Evolutionary conservation across 768 basidiomycete species (phyloP).

Genomic region (Phallus indusiatus): DNA sequence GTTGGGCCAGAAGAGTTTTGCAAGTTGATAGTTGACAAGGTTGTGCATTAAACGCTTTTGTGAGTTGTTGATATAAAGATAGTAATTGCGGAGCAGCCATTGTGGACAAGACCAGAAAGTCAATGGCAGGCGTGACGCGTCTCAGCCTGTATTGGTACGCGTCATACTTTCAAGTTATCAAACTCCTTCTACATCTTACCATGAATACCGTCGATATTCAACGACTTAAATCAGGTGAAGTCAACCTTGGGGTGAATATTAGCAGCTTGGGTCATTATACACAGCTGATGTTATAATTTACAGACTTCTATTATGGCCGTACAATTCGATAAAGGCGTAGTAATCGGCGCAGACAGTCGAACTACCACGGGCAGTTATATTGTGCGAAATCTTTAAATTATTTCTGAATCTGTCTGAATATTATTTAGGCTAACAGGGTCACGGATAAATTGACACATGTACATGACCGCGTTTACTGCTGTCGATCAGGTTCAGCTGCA

Average conservation of each 20-base stretch:
- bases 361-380: constrained; percentile 97
- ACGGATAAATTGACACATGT: constrained; percentile 97
- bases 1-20: constrained; percentile 51
- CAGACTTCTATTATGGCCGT: constrained; percentile 99
- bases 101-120: neutral
- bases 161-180: constrained; percentile 33
- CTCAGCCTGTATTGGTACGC: constrained; percentile 45
- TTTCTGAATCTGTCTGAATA: neutral
- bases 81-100: constrained; percentile 51
- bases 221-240: constrained; percentile 87
- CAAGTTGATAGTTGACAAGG: constrained; percentile 63
- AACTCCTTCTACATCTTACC: constrained; percentile 28
- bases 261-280: neutral
- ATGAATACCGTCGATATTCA: constrained; percentile 65
- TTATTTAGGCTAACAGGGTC: constrained; percentile 81
- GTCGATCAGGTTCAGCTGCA: constrained; percentile 95
- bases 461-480: constrained; percentile 98
- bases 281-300: constrained; percentile 4
- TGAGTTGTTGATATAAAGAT: constrained; percentile 55
- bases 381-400: constrained; percentile 38
- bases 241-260: constrained; percentile 83
- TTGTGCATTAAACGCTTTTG: constrained; percentile 52
- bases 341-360: constrained; percentile 94
- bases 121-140: constrained; percentile 20
- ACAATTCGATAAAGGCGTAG: constrained; percentile 89